Evolutionary conservation across 208 protist genomes (phyloP).

Genomic region (Trypanosoma cruzi): DNA sequence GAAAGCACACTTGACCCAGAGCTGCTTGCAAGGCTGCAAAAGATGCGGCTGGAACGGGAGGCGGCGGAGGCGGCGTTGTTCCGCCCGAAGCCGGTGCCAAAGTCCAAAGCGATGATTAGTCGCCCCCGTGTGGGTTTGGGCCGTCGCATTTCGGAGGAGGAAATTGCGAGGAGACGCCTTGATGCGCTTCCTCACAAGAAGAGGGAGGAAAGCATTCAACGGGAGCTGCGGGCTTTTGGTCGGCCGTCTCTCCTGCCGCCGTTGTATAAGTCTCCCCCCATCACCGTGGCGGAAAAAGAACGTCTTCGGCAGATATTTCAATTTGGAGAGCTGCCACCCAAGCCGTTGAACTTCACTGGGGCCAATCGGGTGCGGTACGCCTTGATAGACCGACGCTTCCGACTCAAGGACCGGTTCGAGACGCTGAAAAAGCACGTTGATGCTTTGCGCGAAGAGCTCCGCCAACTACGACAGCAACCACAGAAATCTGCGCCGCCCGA

Average conservation of each 20-base stretch:
- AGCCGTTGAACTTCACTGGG: constrained; percentile 64
- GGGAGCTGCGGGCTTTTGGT: constrained; percentile 36
- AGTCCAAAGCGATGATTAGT: constrained; percentile 73
- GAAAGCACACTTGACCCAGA: constrained; percentile 82
- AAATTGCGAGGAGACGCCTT: constrained; percentile 66
- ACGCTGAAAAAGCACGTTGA: constrained; percentile 44
- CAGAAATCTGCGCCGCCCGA: background rate
- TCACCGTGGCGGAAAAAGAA: constrained; percentile 84
- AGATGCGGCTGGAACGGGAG: constrained; percentile 62
- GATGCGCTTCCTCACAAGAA: constrained; percentile 72
- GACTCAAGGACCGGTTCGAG: constrained; percentile 71
- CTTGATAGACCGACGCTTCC: constrained; percentile 46
- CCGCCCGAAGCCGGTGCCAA: constrained; percentile 78
- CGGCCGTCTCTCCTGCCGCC: constrained; percentile 30
- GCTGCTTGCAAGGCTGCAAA: constrained; percentile 58
- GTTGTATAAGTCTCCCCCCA: constrained; percentile 40
- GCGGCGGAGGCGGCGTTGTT: constrained; percentile 54
- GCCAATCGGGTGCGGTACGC: constrained; percentile 55
- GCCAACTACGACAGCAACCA: constrained; percentile 2
- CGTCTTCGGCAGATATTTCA: constrained; percentile 80
- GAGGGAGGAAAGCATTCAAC: constrained; percentile 49
- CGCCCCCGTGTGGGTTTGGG: constrained; percentile 63
- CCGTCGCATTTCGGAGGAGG: constrained; percentile 41
- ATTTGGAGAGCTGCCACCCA: constrained; percentile 68
- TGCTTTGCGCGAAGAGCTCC: constrained; percentile 53